Conservation (phyloP, 768 basidiomycete genomes). For the Lactifluus subvellereus region DNA sequence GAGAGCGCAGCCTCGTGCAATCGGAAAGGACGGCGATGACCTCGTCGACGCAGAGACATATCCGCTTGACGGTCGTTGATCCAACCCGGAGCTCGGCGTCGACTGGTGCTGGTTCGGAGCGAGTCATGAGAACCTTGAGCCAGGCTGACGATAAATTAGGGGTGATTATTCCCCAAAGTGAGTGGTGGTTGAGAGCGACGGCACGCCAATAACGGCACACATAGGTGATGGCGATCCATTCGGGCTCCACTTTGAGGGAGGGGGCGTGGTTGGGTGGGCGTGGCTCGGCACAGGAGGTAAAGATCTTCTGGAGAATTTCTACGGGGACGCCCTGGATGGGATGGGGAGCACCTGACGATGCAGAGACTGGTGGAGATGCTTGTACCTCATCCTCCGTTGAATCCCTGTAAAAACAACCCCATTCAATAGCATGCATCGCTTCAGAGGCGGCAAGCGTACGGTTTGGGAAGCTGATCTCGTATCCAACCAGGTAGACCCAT, state of each 20-base stretch:
- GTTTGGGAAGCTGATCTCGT: neutral
- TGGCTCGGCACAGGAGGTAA: conserved; percentile 7
- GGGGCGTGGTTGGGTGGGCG: neutral
- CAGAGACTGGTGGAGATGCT: neutral
- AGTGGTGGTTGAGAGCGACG: conserved; percentile 10
- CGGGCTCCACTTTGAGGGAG: conserved; percentile 3
- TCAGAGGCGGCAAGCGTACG: neutral
- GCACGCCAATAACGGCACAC: conserved; percentile 18
- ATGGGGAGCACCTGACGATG: neutral
- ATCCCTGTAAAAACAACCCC: neutral
- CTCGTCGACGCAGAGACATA: neutral
- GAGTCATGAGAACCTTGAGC: conserved; percentile 10
- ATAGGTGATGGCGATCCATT: conserved; percentile 19
- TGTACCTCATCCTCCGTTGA: neutral
- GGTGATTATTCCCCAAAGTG: conserved; percentile 13
- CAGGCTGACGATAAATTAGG: conserved; percentile 10
- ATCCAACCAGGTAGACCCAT: conserved; percentile 5
- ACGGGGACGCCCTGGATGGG: conserved; percentile 6
- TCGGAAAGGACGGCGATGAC: conserved; percentile 12
- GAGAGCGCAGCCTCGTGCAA: conserved; percentile 14
- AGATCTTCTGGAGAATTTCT: conserved; percentile 15
- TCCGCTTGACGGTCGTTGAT: neutral
- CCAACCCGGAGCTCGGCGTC: conserved; percentile 14
- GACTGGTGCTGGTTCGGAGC: conserved; percentile 11
- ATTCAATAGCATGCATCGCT: neutral